Evolutionary conservation across 2,329 filamentous ascomycete species (phyloP).

Genomic region (Coniella lustricola): DNA sequence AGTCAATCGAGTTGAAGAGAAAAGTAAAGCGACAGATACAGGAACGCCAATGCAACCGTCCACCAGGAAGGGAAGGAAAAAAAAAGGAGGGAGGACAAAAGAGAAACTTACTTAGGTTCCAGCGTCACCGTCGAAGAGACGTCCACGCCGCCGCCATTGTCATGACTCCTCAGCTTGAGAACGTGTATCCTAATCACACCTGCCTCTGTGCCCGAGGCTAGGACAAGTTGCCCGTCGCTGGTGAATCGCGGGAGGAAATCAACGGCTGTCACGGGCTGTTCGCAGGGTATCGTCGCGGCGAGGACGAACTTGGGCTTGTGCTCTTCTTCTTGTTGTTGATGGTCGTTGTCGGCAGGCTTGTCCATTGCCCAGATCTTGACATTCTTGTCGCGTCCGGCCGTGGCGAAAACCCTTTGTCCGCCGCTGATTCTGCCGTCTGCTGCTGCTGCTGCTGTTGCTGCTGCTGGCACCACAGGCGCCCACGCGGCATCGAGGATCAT

Average conservation of each 20-base stretch:
- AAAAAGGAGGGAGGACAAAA: not conserved
- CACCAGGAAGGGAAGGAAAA: not conserved
- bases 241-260: slow-evolving; percentile 48
- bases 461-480: slow-evolving; percentile 49
- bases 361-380: slow-evolving; percentile 61
- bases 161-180: slow-evolving; percentile 26
- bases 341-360: too few species aligned
- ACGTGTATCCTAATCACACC: slow-evolving; percentile 39
- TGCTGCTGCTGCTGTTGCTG: slow-evolving; percentile 19
- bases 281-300: slow-evolving; percentile 45
- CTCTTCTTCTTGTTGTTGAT: slow-evolving; percentile 7
- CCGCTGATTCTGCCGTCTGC: too few species aligned
- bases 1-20: too few species aligned
- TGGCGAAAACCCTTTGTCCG: slow-evolving; percentile 57
- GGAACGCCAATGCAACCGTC: too few species aligned
- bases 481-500: slow-evolving; percentile 91
- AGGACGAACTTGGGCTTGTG: slow-evolving; percentile 41
- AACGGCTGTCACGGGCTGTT: slow-evolving; percentile 62
- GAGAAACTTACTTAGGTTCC: slow-evolving; percentile 18
- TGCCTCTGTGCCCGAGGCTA: slow-evolving; percentile 53
- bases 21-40: too few species aligned
- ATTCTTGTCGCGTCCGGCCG: slow-evolving; percentile 81
- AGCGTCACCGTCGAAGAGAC: slow-evolving; percentile 31
- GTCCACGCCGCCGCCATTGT: slow-evolving; percentile 25
- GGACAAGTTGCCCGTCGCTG: slow-evolving; percentile 27